phyloP scores from a whole-genome alignment of 768 basidiomycete genomes.

The Boletellus ananas region DNA sequence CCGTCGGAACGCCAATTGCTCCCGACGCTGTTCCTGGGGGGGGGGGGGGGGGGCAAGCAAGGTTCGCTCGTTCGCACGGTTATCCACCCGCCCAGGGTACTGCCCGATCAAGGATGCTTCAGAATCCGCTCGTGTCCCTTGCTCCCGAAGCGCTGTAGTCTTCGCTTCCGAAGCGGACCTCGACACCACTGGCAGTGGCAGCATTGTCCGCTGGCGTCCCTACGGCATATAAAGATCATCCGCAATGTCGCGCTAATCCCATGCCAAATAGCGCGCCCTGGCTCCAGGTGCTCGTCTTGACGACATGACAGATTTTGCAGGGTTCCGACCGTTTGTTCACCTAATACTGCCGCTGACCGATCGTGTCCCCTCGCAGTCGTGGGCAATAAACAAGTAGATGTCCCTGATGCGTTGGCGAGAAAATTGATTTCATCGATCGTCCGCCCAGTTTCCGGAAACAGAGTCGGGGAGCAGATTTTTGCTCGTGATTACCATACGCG shows the following conservation, averaged over 20 bases:
- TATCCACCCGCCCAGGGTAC: neutral
- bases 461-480: neutral
- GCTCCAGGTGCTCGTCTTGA: too few species aligned
- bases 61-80: neutral
- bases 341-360: constrained; percentile 1
- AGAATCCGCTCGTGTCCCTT: neutral
- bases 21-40: neutral
- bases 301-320: neutral
- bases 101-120: constrained; percentile 1
- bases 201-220: too few species aligned
- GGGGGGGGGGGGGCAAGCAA: too few species aligned
- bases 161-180: neutral
- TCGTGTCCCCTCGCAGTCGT: constrained; percentile 1
- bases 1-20: constrained; percentile 16
- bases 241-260: too few species aligned
- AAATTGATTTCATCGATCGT: constrained; percentile 1
- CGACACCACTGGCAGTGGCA: too few species aligned
- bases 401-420: neutral
- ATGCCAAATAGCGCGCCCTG: too few species aligned
- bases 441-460: neutral
- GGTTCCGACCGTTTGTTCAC: neutral
- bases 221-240: too few species aligned
- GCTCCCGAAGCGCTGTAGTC: neutral
- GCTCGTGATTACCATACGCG: neutral
- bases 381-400: neutral